Base-by-base conservation (phyloP, 441 rosid species). In the Bruguiera hainesii region DNA sequence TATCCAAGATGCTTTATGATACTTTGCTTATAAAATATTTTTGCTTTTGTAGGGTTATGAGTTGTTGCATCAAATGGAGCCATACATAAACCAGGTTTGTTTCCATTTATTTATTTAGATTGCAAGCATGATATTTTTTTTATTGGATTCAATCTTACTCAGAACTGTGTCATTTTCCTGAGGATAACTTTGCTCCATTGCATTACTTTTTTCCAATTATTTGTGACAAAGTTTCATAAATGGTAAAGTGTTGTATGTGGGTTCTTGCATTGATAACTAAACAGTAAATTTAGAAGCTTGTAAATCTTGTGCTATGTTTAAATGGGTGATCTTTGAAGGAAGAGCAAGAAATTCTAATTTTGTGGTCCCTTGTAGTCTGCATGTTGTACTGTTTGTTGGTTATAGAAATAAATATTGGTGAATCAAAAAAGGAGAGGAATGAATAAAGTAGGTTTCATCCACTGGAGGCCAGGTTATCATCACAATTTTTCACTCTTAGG, bases 31-130 rank as follows among this genome's bases (percentile, higher is more conserved):
- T 51, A 67, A 58, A 35, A 57, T 71, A 21, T 56, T 55, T 78
- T 79, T 71, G 28, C 66, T 63, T 62, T 76, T 62, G 68, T 68
- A 93, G 99, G 99, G 98, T 28, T 93, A 91, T 59, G 98, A 91
- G 71, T 86, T 96, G 70, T 76, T 96, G 81, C 99, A 91, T 85
- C 99, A 93, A 80, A 96, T 96, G 99, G 99, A 96, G 80, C 98
- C 99, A 42, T 96, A 89, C 71, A 96, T 96, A 66, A 88, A 85
- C 81, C 99, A 96, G 99, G 99, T 91, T 56, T 46, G 82, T 46
- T 71, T n/a, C 46, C 29, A 6, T 37, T 25, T 64, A 18, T 55
- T 31, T 39, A 19, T 65, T 33, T 28, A 26, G 39, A 25, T 57
- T 52, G 16, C 30, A 46, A 65, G 63, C 42, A 33, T 42, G 39